Conservation (phyloP, 2,329 filamentous ascomycete species). For the Sporothrix protearum region DNA sequence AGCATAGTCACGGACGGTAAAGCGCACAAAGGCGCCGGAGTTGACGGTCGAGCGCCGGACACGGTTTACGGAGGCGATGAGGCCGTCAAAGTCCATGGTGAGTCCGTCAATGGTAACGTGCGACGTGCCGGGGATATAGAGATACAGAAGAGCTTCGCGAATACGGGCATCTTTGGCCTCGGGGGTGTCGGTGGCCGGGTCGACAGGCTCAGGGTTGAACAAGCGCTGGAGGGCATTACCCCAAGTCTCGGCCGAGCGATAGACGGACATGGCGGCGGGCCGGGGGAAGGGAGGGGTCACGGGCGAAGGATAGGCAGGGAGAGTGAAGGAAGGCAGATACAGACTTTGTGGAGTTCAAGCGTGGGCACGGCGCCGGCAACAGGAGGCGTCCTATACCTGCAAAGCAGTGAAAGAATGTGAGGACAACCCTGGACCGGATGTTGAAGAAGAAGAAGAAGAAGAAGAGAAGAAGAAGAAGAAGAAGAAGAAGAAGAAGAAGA, state of each 20-base stretch:
- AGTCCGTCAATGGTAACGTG: conserved; percentile 51
- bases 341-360: background rate
- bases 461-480: background rate
- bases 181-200: background rate
- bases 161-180: conserved; percentile 8
- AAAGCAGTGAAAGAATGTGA: background rate
- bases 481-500: too few species aligned
- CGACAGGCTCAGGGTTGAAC: conserved; percentile 17
- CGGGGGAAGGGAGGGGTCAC: conserved; percentile 24
- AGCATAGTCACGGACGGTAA: conserved; percentile 69
- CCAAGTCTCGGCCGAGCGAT: conserved; percentile 68
- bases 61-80: conserved; percentile 57
- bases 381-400: background rate
- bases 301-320: background rate
- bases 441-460: background rate
- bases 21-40: conserved; percentile 64
- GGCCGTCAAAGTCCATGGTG: conserved; percentile 16
- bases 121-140: conserved; percentile 60
- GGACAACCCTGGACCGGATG: background rate
- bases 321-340: background rate
- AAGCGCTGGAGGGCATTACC: conserved; percentile 31
- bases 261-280: conserved; percentile 62
- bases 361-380: background rate
- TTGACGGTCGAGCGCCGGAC: conserved; percentile 58
- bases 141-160: conserved; percentile 52